These are phyloP conservation scores for Caryopteris hybrid DNA, from an alignment of 305 asterid genomes.

Conservation along the genomic window DNA sequence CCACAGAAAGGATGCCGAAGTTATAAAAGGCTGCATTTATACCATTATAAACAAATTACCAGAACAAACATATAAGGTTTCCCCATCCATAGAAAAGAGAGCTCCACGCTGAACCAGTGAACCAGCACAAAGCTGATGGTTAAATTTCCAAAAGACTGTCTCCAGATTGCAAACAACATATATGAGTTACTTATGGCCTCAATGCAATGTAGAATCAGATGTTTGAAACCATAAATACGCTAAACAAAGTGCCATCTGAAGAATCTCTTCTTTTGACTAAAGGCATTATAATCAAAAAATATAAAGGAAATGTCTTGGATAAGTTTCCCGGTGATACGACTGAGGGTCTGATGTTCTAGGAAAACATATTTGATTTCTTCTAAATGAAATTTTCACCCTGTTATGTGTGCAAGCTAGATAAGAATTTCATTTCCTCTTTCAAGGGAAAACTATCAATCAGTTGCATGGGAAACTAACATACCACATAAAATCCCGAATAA, in stretches of 20 bases:
- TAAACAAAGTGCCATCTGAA: no score
- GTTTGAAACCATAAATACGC: no score
- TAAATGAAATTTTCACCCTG: neutral
- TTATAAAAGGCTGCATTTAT: neutral
- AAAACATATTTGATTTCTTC: neutral
- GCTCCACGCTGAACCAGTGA: slow-evolving; percentile 85
- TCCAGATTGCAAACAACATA: neutral
- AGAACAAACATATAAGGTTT: slow-evolving; percentile 74
- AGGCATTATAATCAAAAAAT: no score
- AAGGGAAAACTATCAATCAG: neutral
- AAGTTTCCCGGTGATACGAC: no score
- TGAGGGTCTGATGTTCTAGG: neutral
- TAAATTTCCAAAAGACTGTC: neutral
- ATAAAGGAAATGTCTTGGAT: no score
- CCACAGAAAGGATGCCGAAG: neutral
- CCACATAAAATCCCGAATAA: slow-evolving; percentile 95
- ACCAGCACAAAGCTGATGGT: slow-evolving; percentile 45
- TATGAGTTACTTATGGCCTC: neutral
- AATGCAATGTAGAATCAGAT: neutral
- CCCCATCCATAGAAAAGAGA: slow-evolving; percentile 88
- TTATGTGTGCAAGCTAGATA: neutral
- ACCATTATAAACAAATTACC: slow-evolving; percentile 36
- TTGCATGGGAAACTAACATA: slow-evolving; percentile 26
- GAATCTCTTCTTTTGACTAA: no score
- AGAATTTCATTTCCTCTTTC: neutral